A percentile compares a stretch with the other conserved stretches of the same genome.
Conservation (phyloP, 176 grass and related monocot species). For the Avena insularis region DNA sequence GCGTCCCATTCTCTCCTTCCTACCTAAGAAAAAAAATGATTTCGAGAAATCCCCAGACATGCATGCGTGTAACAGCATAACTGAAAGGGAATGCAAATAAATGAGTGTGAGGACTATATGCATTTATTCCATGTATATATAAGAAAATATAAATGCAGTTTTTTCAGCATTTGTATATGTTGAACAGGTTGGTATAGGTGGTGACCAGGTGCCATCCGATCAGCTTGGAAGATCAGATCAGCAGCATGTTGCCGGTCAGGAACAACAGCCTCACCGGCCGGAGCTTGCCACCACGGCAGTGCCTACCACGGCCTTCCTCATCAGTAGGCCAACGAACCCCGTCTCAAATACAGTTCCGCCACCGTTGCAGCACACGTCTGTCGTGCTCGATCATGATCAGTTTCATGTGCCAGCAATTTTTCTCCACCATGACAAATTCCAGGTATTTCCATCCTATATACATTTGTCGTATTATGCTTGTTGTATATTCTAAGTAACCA, state of each 20-base stretch:
- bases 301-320: constrained; percentile 59
- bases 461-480: background rate
- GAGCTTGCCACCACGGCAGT: constrained; percentile 43
- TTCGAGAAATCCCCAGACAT: background rate
- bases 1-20: constrained; percentile 16
- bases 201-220: constrained; percentile 67
- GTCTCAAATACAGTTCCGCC: constrained; percentile 69
- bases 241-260: constrained; percentile 41
- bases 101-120: constrained; percentile 1
- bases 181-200: constrained; percentile 66
- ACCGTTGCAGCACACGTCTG: constrained; percentile 63
- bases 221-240: constrained; percentile 60
- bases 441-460: constrained; percentile 54
- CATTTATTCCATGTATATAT: background rate
- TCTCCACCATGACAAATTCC: constrained; percentile 79
- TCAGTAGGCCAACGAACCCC: constrained; percentile 62
- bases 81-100: constrained; percentile 15
- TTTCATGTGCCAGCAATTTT: constrained; percentile 80
- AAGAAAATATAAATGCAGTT: background rate
- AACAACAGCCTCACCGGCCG: constrained; percentile 53
- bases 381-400: constrained; percentile 73
- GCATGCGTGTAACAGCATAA: constrained; percentile 34
- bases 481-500: background rate
- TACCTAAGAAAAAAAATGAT: background rate
- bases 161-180: constrained; percentile 12